These are phyloP conservation scores for Ceratobasidium sp. DNA, from an alignment of 1,284 basidiomycete species.

Conservation along the genomic window DNA sequence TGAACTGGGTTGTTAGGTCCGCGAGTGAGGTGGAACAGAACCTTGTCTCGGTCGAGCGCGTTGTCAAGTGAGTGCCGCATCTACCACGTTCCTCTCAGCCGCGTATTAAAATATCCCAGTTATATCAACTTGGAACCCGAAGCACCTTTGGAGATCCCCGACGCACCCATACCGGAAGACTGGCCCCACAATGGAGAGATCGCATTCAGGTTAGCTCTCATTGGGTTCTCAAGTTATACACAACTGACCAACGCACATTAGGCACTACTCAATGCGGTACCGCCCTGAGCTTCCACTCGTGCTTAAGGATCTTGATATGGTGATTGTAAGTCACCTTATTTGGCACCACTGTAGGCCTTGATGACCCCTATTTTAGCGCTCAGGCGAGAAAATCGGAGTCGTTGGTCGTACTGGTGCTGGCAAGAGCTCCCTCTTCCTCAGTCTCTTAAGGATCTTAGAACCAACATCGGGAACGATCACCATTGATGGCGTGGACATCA, in stretches of 20 bases:
- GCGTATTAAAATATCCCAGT: conserved; percentile 43
- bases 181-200: conserved; percentile 85
- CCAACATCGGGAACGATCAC: conserved; percentile 76
- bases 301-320: conserved; percentile 74
- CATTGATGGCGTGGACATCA: conserved; percentile 86
- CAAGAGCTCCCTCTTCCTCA: conserved; percentile 74
- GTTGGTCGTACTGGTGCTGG: conserved; percentile 93
- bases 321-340: conserved; percentile 56
- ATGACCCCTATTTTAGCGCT: conserved; percentile 21
- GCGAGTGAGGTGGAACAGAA: conserved; percentile 94
- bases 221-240: not conserved
- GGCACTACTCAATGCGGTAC: conserved; percentile 82
- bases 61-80: conserved; percentile 45
- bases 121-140: conserved; percentile 80
- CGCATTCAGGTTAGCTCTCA: conserved; percentile 67
- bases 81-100: not conserved
- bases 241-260: conserved; percentile 45
- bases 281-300: conserved; percentile 80
- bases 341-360: not conserved
- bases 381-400: conserved; percentile 81
- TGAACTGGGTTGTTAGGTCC: conserved; percentile 91
- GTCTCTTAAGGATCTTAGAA: conserved; percentile 86
- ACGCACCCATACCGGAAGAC: conserved; percentile 60
- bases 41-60: conserved; percentile 86
- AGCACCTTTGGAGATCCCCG: conserved; percentile 74